These are phyloP conservation scores for Grigorovia humatica DNA, from an alignment of 805 yeast genomes.

Conservation along the genomic window DNA sequence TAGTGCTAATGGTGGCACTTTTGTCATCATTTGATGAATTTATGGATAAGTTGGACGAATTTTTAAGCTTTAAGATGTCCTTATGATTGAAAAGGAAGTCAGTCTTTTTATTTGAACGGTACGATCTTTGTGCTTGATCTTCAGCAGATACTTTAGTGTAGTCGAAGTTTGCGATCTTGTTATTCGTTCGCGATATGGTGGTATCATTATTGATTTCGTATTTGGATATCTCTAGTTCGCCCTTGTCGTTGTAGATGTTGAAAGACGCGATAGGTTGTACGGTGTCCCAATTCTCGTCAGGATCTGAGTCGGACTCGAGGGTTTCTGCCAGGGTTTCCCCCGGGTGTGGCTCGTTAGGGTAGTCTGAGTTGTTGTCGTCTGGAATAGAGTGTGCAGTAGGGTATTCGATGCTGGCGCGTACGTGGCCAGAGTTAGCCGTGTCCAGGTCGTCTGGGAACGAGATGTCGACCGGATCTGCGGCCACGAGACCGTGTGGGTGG, in stretches of 20 bases:
- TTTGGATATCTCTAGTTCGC: slow-evolving; percentile 43
- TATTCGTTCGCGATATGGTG: background rate
- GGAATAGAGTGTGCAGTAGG: too few species aligned
- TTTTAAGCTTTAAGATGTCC: slow-evolving; percentile 15
- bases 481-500: too few species aligned
- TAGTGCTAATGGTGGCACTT: slow-evolving; percentile 9
- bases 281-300: slow-evolving; percentile 59
- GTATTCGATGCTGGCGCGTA: too few species aligned
- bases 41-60: slow-evolving; percentile 7
- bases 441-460: background rate
- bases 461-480: background rate
- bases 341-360: too few species aligned
- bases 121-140: slow-evolving; percentile 70
- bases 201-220: slow-evolving; percentile 3
- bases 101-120: slow-evolving; percentile 42
- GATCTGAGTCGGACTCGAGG: slow-evolving; percentile 12
- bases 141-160: slow-evolving; percentile 85
- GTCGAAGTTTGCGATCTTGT: slow-evolving; percentile 30
- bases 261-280: slow-evolving; percentile 74
- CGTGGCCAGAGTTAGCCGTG: too few species aligned
- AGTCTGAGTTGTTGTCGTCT: too few species aligned
- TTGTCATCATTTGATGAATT: slow-evolving; percentile 8
- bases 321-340: too few species aligned
- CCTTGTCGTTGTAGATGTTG: slow-evolving; percentile 74
- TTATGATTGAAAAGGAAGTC: slow-evolving; percentile 42